phyloP scores from a whole-genome alignment of 768 basidiomycete genomes.

The Tulasnella calospora region DNA sequence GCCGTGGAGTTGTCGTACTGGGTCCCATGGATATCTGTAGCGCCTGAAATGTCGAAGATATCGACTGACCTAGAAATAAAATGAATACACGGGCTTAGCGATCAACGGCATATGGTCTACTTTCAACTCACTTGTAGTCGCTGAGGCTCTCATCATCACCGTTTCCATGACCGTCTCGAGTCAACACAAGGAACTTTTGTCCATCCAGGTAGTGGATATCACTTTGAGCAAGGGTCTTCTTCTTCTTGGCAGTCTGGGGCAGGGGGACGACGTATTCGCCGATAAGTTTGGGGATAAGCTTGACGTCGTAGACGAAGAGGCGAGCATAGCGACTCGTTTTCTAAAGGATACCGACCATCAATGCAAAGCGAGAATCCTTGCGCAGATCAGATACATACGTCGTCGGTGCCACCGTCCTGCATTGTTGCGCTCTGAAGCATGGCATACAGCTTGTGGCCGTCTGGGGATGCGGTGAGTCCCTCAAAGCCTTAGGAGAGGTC shows the following conservation, averaged over 20 bases:
- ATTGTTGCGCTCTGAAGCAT: conserved; percentile 59
- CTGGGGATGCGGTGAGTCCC: conserved; percentile 50
- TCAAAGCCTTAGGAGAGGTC: conserved; percentile 45
- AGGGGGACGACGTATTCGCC: conserved; percentile 61
- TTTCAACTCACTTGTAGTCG: conserved; percentile 48
- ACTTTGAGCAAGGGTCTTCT: conserved; percentile 49
- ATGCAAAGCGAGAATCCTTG: not conserved
- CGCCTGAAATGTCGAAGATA: conserved; percentile 51
- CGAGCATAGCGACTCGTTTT: conserved; percentile 42
- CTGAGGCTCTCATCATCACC: conserved; percentile 49
- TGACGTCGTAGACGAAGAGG: conserved; percentile 52
- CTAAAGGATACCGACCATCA: not conserved
- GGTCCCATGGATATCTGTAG: conserved; percentile 58
- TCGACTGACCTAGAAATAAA: conserved; percentile 48
- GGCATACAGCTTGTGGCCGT: conserved; percentile 51
- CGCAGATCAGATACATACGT: not conserved
- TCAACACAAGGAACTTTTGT: conserved; percentile 53
- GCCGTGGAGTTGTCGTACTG: conserved; percentile 49
- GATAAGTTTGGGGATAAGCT: conserved; percentile 38
- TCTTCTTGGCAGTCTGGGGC: conserved; percentile 47
- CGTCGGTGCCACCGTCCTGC: conserved; percentile 50
- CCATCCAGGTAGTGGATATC: conserved; percentile 55
- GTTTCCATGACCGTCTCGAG: conserved; percentile 57
- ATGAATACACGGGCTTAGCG: not conserved
- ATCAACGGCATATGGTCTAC: not conserved